A percentile compares a stretch with the other conserved stretches of the same genome.
phyloP scores from a whole-genome alignment of 768 basidiomycete species.

The Russula foetens region DNA sequence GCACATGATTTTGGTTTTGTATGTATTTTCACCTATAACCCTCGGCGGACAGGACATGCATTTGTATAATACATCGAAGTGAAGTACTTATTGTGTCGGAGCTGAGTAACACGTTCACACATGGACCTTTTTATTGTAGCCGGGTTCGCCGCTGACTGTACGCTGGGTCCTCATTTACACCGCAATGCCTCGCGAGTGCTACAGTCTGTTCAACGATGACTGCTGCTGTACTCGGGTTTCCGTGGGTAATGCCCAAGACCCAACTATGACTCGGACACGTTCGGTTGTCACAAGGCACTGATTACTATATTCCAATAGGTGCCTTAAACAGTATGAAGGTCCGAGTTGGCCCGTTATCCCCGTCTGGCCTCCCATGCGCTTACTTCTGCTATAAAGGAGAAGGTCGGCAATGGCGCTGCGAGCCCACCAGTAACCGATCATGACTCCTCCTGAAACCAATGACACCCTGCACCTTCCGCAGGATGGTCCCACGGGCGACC shows the following conservation, averaged over 20 bases:
- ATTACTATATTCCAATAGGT: too few species aligned
- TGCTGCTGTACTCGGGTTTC: too few species aligned
- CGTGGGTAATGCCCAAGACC: too few species aligned
- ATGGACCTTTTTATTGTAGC: too few species aligned
- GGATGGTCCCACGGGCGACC: background rate
- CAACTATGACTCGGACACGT: too few species aligned
- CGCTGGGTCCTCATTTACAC: too few species aligned
- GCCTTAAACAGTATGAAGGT: too few species aligned
- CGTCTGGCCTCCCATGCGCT: background rate
- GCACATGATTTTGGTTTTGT: conserved; percentile 4
- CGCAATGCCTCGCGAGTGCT: too few species aligned
- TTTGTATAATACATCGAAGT: conserved; percentile 14
- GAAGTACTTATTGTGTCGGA: background rate
- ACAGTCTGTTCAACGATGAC: too few species aligned
- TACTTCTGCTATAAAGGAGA: background rate
- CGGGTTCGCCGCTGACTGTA: too few species aligned
- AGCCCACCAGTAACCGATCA: background rate
- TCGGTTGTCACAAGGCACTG: too few species aligned
- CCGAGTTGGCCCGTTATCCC: background rate
- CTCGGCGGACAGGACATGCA: conserved; percentile 3
- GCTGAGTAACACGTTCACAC: background rate
- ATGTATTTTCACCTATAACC: conserved; percentile 14
- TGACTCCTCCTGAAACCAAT: background rate
- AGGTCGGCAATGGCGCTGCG: background rate
- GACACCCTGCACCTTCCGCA: background rate